Percentiles rank a stretch among this genome's conserved stretches.
Conservation (phyloP, 2,329 filamentous ascomycete genomes). For the Epichloe brachyelytri region DNA sequence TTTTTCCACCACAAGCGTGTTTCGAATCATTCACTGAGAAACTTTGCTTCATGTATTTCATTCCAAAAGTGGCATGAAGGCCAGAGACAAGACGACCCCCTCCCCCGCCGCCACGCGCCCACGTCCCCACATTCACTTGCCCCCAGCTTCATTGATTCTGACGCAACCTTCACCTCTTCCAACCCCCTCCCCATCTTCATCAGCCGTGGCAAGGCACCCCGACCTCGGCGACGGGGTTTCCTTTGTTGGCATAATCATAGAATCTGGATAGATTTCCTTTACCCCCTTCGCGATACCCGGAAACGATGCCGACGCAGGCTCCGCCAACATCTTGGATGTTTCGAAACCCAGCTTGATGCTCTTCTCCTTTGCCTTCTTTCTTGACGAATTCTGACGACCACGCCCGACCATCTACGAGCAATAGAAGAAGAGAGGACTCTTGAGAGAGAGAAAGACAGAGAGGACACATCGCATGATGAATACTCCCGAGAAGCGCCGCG, state of each 20-base stretch:
- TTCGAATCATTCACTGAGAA: too few species aligned
- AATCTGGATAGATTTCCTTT: neutral
- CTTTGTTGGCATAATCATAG: neutral
- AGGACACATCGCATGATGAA: conserved; percentile 5
- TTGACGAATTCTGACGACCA: too few species aligned
- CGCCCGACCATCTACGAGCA: too few species aligned
- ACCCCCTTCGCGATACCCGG: neutral
- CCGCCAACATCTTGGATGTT: neutral
- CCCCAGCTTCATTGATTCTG: neutral
- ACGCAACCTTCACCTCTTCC: neutral
- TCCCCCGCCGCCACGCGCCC: too few species aligned
- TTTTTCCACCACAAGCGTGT: too few species aligned
- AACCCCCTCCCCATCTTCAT: neutral
- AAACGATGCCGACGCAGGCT: neutral
- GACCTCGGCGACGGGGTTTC: neutral
- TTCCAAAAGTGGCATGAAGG: too few species aligned
- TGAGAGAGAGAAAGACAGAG: too few species aligned
- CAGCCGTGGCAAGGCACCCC: neutral
- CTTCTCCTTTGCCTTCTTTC: neutral
- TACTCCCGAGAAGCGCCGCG: conserved; percentile 32
- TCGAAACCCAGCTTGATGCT: neutral
- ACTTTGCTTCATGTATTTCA: too few species aligned
- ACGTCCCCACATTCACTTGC: neutral
- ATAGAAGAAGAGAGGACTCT: too few species aligned
- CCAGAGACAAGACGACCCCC: too few species aligned